These are phyloP conservation scores for Phascolomyces articulosus DNA, from an alignment of 371 early-diverging fungal genomes.

Conservation along the genomic window DNA sequence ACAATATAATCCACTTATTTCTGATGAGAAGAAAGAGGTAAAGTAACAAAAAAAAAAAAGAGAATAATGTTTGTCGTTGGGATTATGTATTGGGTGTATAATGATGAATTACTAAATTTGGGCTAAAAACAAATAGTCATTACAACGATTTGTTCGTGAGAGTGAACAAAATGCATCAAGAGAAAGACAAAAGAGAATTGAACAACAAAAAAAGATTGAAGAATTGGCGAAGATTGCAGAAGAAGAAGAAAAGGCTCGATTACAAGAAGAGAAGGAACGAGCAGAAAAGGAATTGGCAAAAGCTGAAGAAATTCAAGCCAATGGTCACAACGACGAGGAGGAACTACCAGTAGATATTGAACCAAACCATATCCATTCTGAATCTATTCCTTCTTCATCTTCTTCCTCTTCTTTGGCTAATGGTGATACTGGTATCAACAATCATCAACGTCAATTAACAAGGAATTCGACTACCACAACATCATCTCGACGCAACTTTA, in stretches of 20 bases:
- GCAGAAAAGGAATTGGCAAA: slow-evolving; percentile 17
- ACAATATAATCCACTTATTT: slow-evolving; percentile 37
- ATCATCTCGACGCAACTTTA: not conserved
- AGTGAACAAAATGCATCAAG: not conserved
- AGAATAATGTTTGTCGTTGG: not conserved
- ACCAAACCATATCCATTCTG: not conserved
- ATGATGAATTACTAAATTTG: not conserved
- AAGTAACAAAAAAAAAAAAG: too few relatives aligned
- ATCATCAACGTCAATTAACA: slow-evolving; percentile 11
- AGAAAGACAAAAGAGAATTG: slow-evolving; percentile 24
- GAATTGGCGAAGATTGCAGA: slow-evolving; percentile 12
- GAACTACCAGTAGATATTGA: slow-evolving; percentile 8
- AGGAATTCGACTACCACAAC: not conserved
- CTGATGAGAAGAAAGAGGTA: slow-evolving; percentile 41
- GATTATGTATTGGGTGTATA: not conserved
- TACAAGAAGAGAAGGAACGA: slow-evolving; percentile 15
- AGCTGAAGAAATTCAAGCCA: not conserved
- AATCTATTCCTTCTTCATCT: not conserved
- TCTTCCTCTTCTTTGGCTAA: not conserved
- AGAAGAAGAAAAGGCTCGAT: slow-evolving; percentile 9
- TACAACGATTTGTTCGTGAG: not conserved
- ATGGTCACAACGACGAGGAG: not conserved
- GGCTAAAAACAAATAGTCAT: not conserved
- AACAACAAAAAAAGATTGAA: slow-evolving; percentile 13
- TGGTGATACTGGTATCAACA: not conserved